phyloP scores from a whole-genome alignment of 371 early-diverging fungal genomes.

The Syncephalastrum racemosum region DNA sequence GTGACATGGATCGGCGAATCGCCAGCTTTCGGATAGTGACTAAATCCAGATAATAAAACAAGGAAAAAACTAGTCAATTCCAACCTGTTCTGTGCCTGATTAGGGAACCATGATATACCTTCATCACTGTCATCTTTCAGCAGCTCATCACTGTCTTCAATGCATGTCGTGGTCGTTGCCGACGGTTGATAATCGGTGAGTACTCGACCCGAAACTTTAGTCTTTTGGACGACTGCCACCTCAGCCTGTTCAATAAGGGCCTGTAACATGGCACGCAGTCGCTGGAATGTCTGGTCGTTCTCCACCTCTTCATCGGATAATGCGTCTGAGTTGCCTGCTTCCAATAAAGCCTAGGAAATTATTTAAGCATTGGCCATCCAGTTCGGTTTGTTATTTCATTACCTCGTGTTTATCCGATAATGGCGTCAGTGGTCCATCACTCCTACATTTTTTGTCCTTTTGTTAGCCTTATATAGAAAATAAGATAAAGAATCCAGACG shows the following conservation, averaged over 20 bases:
- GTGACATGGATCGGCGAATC: conserved; percentile 19
- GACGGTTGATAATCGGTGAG: conserved; percentile 18
- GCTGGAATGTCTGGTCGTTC: conserved; percentile 41
- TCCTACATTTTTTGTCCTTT: conserved; percentile 9
- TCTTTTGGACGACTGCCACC: conserved; percentile 31
- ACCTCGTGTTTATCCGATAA: conserved; percentile 40
- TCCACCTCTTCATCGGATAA: conserved; percentile 29
- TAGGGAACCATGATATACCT: not conserved
- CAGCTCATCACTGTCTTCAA: not conserved
- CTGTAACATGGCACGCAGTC: conserved; percentile 28
- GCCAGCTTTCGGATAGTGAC: conserved; percentile 18
- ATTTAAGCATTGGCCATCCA: not conserved
- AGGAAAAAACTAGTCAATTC: not conserved
- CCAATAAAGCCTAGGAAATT: not conserved
- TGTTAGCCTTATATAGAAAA: conserved; percentile 4
- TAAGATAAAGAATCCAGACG: conserved; percentile 8
- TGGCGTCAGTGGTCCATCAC: conserved; percentile 36
- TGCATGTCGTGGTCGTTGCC: not conserved
- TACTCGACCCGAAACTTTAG: conserved; percentile 23
- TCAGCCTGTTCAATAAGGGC: conserved; percentile 47
- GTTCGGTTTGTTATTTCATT: conserved; percentile 3
- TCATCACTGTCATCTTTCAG: conserved; percentile 1
- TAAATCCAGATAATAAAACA: not conserved
- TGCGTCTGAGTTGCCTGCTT: conserved; percentile 10
- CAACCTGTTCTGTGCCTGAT: not conserved